These are phyloP conservation scores for Capsicum rhomboideum DNA, from an alignment of 257 asterid genomes.

Conservation along the genomic window DNA sequence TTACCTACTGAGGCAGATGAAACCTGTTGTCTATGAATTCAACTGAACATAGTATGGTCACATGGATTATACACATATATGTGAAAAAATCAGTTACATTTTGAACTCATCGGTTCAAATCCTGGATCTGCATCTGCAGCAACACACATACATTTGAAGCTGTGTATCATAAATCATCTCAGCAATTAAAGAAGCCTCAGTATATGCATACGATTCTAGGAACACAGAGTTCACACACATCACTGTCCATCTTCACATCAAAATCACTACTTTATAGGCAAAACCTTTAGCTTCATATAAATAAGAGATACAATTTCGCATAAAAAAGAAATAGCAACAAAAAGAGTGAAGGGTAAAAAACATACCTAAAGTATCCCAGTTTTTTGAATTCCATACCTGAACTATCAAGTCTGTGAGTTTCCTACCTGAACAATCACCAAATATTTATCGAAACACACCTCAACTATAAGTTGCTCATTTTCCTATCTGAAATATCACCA, in stretches of 20 bases:
- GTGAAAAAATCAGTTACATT: not conserved
- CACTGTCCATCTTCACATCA: not conserved
- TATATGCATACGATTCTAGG: not conserved
- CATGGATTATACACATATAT: not conserved
- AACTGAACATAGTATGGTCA: not conserved
- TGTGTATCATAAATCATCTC: not conserved
- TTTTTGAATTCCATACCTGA: too few species aligned
- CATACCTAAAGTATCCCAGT: too few species aligned
- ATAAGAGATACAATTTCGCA: not conserved
- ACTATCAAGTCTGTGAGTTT: too few species aligned
- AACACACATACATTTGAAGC: not conserved
- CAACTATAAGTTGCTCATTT: too few species aligned
- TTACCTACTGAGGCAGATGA: not conserved
- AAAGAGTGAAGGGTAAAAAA: too few species aligned
- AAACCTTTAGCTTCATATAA: not conserved
- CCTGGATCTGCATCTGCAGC: too few species aligned
- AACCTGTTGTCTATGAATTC: not conserved
- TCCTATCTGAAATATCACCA: too few species aligned
- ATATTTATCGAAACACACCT: too few species aligned
- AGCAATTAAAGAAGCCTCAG: not conserved
- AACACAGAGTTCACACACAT: not conserved
- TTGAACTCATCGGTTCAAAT: not conserved
- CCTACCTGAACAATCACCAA: too few species aligned
- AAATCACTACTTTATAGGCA: not conserved
- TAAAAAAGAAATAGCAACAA: not conserved